Percentiles rank a stretch among this genome's conserved stretches.
These are phyloP conservation scores for Laetiporus sulphureus DNA, from an alignment of 1,284 basidiomycete genomes.

Conservation along the genomic window DNA sequence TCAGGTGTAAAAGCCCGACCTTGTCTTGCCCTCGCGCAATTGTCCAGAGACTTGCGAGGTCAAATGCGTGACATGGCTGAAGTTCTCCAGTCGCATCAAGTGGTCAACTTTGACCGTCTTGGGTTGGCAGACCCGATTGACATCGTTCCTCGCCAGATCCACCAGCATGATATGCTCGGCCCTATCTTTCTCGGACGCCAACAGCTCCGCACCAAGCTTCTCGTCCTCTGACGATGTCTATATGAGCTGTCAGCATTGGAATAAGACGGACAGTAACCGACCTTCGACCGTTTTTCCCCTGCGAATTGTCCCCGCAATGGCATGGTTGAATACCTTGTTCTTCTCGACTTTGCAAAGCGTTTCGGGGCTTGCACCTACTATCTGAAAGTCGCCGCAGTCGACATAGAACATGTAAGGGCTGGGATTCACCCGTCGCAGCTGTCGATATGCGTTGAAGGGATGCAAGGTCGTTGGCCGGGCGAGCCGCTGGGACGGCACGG, in stretches of 20 bases:
- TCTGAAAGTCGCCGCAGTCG: constrained; percentile 87
- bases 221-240: constrained; percentile 69
- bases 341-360: constrained; percentile 94
- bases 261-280: constrained; percentile 29
- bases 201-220: constrained; percentile 65
- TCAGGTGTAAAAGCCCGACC: constrained; percentile 30
- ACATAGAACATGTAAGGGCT: constrained; percentile 99
- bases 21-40: constrained; percentile 77
- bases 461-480: constrained; percentile 83
- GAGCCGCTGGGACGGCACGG: constrained; percentile 92
- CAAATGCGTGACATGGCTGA: constrained; percentile 97
- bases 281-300: constrained; percentile 83
- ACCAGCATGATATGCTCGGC: constrained; percentile 99
- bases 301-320: constrained; percentile 93
- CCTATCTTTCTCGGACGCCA: constrained; percentile 87
- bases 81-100: constrained; percentile 92
- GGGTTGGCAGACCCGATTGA: constrained; percentile 95
- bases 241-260: not conserved
- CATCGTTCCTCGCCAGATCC: constrained; percentile 98
- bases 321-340: constrained; percentile 94
- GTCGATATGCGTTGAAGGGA: constrained; percentile 96
- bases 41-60: constrained; percentile 93
- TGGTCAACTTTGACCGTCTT: constrained; percentile 95
- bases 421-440: constrained; percentile 91
- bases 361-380: constrained; percentile 97